Base-by-base conservation (phyloP, 2,329 filamentous ascomycete genomes). In the Pseudocercospora fuligena region DNA sequence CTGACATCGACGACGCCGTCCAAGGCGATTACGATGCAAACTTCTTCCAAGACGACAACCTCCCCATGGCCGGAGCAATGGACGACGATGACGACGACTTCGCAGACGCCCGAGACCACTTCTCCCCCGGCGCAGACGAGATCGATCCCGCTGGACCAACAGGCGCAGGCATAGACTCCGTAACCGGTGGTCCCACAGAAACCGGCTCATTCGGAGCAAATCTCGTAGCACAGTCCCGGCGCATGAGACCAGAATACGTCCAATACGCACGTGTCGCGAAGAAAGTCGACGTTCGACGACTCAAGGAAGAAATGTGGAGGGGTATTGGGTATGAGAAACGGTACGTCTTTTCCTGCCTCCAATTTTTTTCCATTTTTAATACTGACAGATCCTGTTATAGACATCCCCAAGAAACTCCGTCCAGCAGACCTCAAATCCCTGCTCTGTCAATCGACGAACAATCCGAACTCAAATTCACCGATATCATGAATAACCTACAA, bases 1-100 rank as follows among this genome's bases (percentile, higher is more conserved):
- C 68, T 70, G 76, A 77, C 59, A 40, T 49, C 11, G 80, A 83
- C 60, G 89, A 90, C 25, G 88, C 88, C 1, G 78, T 86, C 2
- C 84, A 88, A 72, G 94, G 94, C 67, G 90, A 96, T 76, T 99
- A 98, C 79, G 93, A 98, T 78, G 94, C 95, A 66, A 92, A 98
- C 79, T 99, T 98, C 86, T 99, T 98, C 83, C 91, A 95, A 74
- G 95, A 98, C 75, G 92, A 94, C 73, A 90, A 87, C 1, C 82
- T 94, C 70, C 89, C 90, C 1, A 87, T 92, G 73, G 68, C 67
- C 1, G 89, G 87, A 11, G 88, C 84, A 4, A 84, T 85, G 29
- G 89, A 90, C 49, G 90, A 92, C 62, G 89, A 91, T 57, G 90
- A 91, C 61, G 82, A 85, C 66, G 90, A 91, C 73, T 95, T 95